phyloP scores from a whole-genome alignment of 345 rosid species.

The Brassica juncea region DNA sequence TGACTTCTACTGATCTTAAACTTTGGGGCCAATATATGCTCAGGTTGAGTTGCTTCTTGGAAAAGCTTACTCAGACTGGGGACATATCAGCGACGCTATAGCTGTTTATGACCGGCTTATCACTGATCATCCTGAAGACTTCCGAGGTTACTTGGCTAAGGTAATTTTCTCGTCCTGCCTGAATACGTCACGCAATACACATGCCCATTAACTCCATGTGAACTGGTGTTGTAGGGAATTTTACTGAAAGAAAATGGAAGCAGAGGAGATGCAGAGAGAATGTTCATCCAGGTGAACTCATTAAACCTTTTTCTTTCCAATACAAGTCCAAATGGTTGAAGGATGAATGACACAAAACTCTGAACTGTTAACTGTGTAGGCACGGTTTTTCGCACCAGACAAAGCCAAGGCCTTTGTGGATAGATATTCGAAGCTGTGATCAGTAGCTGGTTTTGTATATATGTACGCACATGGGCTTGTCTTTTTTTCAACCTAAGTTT shows the following conservation, averaged over 20 bases:
- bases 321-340: neutral
- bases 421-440: slow-evolving; percentile 70
- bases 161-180: slow-evolving; percentile 36
- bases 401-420: slow-evolving; percentile 85
- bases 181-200: neutral
- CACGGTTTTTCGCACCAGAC: slow-evolving; percentile 89
- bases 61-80: slow-evolving; percentile 95
- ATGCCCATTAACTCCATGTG: slow-evolving; percentile 14
- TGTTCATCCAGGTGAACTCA: slow-evolving; percentile 83
- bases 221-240: slow-evolving; percentile 64
- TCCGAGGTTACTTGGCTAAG: slow-evolving; percentile 95
- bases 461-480: neutral
- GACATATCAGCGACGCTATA: slow-evolving; percentile 84
- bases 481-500: slow-evolving; percentile 22
- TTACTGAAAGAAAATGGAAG: slow-evolving; percentile 83
- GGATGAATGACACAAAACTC: neutral
- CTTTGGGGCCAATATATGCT: slow-evolving; percentile 1
- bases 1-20: neutral
- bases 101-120: slow-evolving; percentile 84
- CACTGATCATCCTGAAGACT: slow-evolving; percentile 75
- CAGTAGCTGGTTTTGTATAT: slow-evolving; percentile 9
- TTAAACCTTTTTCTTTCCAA: neutral
- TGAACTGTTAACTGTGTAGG: slow-evolving; percentile 49
- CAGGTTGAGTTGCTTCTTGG: slow-evolving; percentile 93
- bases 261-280: slow-evolving; percentile 89